phyloP scores from a whole-genome alignment of 257 asterid genomes.

The Jasminum sambac region DNA sequence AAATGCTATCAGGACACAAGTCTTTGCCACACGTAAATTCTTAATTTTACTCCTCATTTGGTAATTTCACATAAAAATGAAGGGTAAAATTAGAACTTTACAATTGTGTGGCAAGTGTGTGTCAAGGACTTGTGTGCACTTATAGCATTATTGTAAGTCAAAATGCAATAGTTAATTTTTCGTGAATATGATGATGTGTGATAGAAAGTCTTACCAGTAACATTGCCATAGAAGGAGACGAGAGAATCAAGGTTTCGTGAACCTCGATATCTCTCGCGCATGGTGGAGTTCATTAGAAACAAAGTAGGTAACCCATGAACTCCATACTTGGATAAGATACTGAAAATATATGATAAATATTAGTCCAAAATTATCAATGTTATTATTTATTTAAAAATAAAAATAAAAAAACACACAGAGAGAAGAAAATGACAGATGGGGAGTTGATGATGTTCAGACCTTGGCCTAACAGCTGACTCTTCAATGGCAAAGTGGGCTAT shows the following conservation, averaged over 20 bases:
- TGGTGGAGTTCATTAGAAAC: constrained; percentile 79
- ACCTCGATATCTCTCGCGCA: constrained; percentile 75
- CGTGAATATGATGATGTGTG: not conserved
- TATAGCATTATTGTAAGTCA: too few relatives aligned
- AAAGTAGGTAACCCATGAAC: constrained; percentile 90
- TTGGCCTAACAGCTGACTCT: constrained; percentile 91
- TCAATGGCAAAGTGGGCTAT: constrained; percentile 89
- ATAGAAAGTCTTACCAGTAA: constrained; percentile 59
- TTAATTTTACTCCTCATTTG: too few relatives aligned
- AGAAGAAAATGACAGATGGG: constrained; percentile 2
- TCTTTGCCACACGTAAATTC: too few relatives aligned
- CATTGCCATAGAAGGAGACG: constrained; percentile 58
- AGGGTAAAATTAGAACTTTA: too few relatives aligned
- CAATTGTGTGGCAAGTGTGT: too few relatives aligned
- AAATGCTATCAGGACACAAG: too few relatives aligned
- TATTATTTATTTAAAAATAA: too few relatives aligned
- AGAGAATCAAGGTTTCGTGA: constrained; percentile 84
- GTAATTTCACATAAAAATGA: too few relatives aligned
- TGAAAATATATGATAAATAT: constrained; percentile 38
- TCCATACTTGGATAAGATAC: constrained; percentile 93
- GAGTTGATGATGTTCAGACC: constrained; percentile 49
- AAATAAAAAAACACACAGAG: too few relatives aligned
- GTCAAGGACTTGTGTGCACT: too few relatives aligned
- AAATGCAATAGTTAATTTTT: not conserved
- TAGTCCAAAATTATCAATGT: constrained; percentile 24